Conservation (phyloP, 768 basidiomycete genomes). For the Serendipita vermifera region DNA sequence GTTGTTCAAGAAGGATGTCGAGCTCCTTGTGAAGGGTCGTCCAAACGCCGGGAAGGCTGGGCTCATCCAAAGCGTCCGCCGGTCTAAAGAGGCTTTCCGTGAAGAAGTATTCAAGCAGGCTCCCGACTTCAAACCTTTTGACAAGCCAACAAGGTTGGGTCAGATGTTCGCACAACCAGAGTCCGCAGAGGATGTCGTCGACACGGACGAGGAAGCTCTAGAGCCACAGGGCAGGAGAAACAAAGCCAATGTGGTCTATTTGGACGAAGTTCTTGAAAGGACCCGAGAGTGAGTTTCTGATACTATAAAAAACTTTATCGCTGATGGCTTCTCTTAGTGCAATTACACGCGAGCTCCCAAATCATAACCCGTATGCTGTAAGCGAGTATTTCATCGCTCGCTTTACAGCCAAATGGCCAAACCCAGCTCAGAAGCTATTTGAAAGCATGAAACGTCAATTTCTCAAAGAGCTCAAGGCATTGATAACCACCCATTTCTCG, state of each 20-base stretch:
- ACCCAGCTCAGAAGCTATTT: conserved; percentile 38
- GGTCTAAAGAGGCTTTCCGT: conserved; percentile 36
- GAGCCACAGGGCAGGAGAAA: conserved; percentile 7
- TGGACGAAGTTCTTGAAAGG: conserved; percentile 39
- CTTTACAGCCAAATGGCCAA: conserved; percentile 12
- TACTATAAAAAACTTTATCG: background rate
- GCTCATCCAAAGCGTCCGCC: conserved; percentile 43
- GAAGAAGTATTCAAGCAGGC: conserved; percentile 37
- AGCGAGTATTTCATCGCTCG: conserved; percentile 32
- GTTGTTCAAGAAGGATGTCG: conserved; percentile 35
- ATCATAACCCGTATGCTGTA: conserved; percentile 47
- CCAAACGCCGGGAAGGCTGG: conserved; percentile 32
- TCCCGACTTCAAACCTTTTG: conserved; percentile 45
- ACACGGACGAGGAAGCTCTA: background rate
- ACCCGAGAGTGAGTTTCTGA: conserved; percentile 34
- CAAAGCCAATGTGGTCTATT: conserved; percentile 26
- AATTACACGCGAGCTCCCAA: conserved; percentile 56
- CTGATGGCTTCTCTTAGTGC: conserved; percentile 31
- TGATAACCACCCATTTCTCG: conserved; percentile 40
- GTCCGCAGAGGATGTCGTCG: no score
- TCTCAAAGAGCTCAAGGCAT: conserved; percentile 26
- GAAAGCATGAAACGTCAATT: conserved; percentile 28
- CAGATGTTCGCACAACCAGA: conserved; percentile 7
- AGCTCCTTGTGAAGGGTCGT: conserved; percentile 38
- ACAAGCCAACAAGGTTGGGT: conserved; percentile 2